Evolutionary conservation across 306 rosid genomes (phyloP).

Genomic region (Adenanthera pavonina): DNA sequence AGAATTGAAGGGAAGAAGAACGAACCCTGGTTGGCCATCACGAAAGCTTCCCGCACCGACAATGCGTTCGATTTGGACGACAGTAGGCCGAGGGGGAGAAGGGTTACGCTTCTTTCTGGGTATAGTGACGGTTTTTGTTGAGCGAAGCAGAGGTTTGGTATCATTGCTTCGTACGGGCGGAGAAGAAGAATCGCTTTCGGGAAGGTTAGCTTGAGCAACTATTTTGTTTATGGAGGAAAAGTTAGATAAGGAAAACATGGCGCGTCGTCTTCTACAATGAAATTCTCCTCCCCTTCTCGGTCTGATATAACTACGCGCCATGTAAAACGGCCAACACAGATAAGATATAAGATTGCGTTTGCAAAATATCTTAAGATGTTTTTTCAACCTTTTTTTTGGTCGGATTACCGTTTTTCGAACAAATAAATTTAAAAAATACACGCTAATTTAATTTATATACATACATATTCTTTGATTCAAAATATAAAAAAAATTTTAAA

Average conservation of each 20-base stretch:
- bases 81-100: slow-evolving; percentile 55
- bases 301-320: background rate
- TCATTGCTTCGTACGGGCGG: slow-evolving; percentile 37
- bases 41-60: slow-evolving; percentile 89
- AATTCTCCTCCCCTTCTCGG: background rate
- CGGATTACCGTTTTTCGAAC: background rate
- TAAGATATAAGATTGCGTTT: background rate
- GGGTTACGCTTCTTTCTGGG: slow-evolving; percentile 30
- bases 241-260: slow-evolving; percentile 58
- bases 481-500: too few species aligned
- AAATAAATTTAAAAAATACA: background rate
- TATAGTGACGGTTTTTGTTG: slow-evolving; percentile 16
- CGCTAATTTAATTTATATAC: background rate
- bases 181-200: slow-evolving; percentile 43
- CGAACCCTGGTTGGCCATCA: slow-evolving; percentile 63
- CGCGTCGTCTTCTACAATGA: background rate
- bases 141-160: slow-evolving; percentile 32
- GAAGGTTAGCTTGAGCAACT: slow-evolving; percentile 44
- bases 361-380: background rate
- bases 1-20: background rate
- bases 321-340: background rate
- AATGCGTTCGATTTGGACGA: slow-evolving; percentile 69
- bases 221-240: slow-evolving; percentile 45
- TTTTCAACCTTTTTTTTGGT: background rate
- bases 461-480: too few species aligned